Evolutionary conservation across 164 flowering plant species (phyloP), one percentile per base, ranked within the genome.

Genomic region (Stephania cephalantha): DNA sequence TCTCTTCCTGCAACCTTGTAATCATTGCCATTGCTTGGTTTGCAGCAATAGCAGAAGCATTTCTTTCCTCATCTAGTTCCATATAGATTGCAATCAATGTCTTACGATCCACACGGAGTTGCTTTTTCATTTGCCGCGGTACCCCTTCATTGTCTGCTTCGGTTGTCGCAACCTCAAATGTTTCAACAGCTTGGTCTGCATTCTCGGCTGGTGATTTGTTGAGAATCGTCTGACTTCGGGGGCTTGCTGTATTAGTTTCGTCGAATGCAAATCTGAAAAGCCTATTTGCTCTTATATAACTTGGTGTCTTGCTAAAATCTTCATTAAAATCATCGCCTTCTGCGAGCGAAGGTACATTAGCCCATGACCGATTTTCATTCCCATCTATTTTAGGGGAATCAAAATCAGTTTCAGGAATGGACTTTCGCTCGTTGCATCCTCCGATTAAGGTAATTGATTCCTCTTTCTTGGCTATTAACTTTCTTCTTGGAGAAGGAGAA

Each of bases 11-110:
- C 74, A 94, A 76, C 76, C 91, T 73, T 0, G 94, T 91, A 69
- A 94, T 91, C 98, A 94, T 94, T 22, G 98, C 95, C 98, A 90
- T 90, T 17, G 97, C 91, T 70, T 91, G 86, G 80, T 90, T 89
- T 50, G 90, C 92, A 11, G 98, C 93, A 25, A 89, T 82, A 6
- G 90, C 92, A 31, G 97, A 84, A 66, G 98, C 97, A 73, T 78
- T 94, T 76, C 98, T 84, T 80, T 94, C 98, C 81, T 90, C 93
- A 73, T 94, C 97, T 44, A 94, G 78, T 68, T 94, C 98, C 83
- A 83, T 83, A 82, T 85, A 85, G 74, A 91, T 75, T 20, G 80
- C 89, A 9, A 83, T 85, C 35, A 90, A 77, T 42, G 94, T 85
- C 76, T 82, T 86, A 30, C 83, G 84, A 53, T 90, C 94, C 66